Evolutionary conservation across 1,284 basidiomycete genomes (phyloP), one percentile per base, ranked within the genome.

Genomic region (Apiotrichum brassicae): DNA sequence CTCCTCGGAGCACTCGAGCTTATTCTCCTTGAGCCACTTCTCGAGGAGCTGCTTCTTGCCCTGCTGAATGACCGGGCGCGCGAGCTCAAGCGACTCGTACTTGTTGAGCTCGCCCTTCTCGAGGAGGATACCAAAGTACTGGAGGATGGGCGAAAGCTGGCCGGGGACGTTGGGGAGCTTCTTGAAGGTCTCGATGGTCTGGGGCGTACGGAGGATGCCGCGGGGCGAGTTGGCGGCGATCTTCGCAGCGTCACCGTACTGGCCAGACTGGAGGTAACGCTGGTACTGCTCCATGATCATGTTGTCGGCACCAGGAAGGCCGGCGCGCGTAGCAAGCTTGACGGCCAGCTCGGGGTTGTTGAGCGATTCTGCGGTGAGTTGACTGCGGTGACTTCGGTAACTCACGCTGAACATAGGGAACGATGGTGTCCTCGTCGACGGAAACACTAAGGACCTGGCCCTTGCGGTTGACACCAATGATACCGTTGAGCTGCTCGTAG

Each of bases 11-110:
- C 95, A 98, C 56, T 95, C 94, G 58, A 99, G 85, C 87, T 98
- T 99, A 78, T 97, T 97, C 79, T 98, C 95, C 77, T 99, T 99
- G 59, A 98, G 77, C 95, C 95, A 99, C 70, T 98, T 98, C 77
- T 99, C 95, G 23, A 99, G 79, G 39, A 98, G 78, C 67, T 97
- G 92, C 76, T 99, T 98, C 67, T 93, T 84, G 48, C 92, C 92
- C 77, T 99, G 95, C 63, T 90, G 85, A 43, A 99, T 78, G 13
- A 99, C 95, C 20, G 95, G 95, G 46, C 91, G 84, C 0, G 95
- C 94, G 37, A 99, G 83, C 73, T 99, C 95, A 39, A 99, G 76
- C 30, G 91, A 95, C 74, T 99, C 95, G 32, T 86, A 82, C 72
- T 94, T 92, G 77, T 99, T 99, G 52, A 99, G 82, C 75, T 97